Base-by-base conservation (phyloP, 1,139 yeast species). In the Hyphopichia khmerensis region DNA sequence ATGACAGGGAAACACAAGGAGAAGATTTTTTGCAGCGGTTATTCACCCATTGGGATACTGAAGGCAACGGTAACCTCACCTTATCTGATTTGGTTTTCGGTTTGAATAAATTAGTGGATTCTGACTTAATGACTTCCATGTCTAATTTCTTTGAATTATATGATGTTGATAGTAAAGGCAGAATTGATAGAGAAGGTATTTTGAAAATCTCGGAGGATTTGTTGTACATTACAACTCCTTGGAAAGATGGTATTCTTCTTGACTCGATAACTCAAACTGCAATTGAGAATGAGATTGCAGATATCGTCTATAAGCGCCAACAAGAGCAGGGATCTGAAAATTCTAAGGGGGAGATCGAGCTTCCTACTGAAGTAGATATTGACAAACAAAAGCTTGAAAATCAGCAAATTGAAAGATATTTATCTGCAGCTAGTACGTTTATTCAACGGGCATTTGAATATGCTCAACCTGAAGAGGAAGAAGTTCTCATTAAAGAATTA, bases 371-470 rank as follows among this genome's bases (percentile, higher is more conserved):
- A 46, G 77, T 84, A 10, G 70, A 75, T 27, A 77, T 84, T 37
- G 87, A 84, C 54, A 79, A 76, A 52, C 82, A 80, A 40, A 75
- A 74, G 46, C 77, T 87, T 50, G 82, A 79, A 51, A 77, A 77
- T 41, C 84, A 80, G 54, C 97, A 90, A 60, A 68, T 84, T 13
- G 95, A 87, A 48, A 70, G 96, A 47, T 93, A 90, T 55, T 69
- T 93, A 29, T 78, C 89, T 1, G 95, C 96, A 0, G 95, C 96
- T 3, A 87, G 96, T 47, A 82, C 80, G 19, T 93, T 93, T 53
- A 80, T 93, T 43, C 90, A 88, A 59, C 71, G 96, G 42, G 89
- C 96, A 0, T 90, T 90, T 62, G 96, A 91, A 55, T 93, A 87
- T 62, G 96, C 96, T 0, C 86, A 83, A 48, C 91, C 95, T 0